Evolutionary conservation across 1,284 basidiomycete genomes (phyloP), one percentile per base, ranked within the genome.

Genomic region (Hypsizygus ulmarius): DNA sequence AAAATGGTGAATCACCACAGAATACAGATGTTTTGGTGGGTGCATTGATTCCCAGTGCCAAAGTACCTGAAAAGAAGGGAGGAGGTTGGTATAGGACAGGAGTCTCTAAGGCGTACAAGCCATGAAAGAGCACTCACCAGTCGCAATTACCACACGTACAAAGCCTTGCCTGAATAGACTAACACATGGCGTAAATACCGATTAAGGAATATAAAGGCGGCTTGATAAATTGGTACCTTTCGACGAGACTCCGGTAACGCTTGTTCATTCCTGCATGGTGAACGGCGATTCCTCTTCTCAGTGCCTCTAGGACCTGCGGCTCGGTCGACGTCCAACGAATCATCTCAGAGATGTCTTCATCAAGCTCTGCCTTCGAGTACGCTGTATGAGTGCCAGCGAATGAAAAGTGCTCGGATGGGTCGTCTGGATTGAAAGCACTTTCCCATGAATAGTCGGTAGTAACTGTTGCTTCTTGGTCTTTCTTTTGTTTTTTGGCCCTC

Each of bases 41-140:
- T 0, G 83, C 84, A 56, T 87, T 88, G 60, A 87, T 88, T 50
- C 86, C 85, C 8, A 88, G 66, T 1, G 86, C 84, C 43, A 87
- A 67, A 3, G 84, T 84, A 9, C 78, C 82, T 81, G 36, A 19
- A 36, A 29, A 25, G 21, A 25, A 4, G 3, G 21, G 21, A 25
- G 21, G n/a, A 49, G 21, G n/a, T 3, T 5, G 53, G 47, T 2
- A 37, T 28, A n/a, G 8, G 1, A 38, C 34, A 6, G 30, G 11
- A 40, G 25, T 16, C 5, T 9, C 2, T n/a, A 18, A 30, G 4
- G 27, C 1, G 3, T 12, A 15, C 15, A 21, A 11, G 5, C 15
- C 11, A n/a, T 14, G 45, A 36, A 3, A 4, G 35, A 19, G 14
- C 1, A 30, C 62, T 25, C 45, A 76, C 81, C 76, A 37, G 84